phyloP scores from a whole-genome alignment of 164 flowering plant genomes.

The Tinospora cordifolia region DNA sequence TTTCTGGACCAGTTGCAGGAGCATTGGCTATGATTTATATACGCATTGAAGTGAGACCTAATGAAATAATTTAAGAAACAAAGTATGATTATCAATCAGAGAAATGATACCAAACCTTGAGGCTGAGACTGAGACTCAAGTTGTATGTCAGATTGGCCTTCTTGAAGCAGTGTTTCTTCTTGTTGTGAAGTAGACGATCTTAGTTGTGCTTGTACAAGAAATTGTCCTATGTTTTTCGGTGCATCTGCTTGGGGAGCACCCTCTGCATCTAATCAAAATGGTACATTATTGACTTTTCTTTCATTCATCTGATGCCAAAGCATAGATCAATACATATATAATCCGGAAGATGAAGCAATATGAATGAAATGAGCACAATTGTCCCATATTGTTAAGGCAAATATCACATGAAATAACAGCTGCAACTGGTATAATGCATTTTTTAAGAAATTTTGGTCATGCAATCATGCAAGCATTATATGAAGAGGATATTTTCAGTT shows the following conservation, averaged over 20 bases:
- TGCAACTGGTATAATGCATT: no score
- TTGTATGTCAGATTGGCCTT: slow-evolving; percentile 25
- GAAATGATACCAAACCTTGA: slow-evolving; percentile 29
- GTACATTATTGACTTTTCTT: not conserved
- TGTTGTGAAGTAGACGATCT: slow-evolving; percentile 40
- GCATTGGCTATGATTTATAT: slow-evolving; percentile 14
- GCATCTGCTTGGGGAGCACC: slow-evolving; percentile 22
- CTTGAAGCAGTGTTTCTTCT: slow-evolving; percentile 20
- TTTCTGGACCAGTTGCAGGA: slow-evolving; percentile 24
- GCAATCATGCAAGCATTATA: no score
- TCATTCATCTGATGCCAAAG: no score
- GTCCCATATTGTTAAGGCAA: no score
- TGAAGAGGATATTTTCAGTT: no score
- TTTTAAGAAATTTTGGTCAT: no score
- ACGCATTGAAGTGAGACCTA: not conserved
- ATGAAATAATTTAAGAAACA: not conserved
- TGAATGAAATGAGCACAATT: no score
- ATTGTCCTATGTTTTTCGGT: slow-evolving; percentile 24
- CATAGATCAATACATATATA: no score
- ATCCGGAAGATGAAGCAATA: no score
- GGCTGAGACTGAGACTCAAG: slow-evolving; percentile 23
- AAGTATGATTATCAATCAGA: not conserved
- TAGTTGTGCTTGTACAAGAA: slow-evolving; percentile 43
- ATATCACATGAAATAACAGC: no score
- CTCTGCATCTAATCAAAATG: slow-evolving; percentile 29